phyloP scores from a whole-genome alignment of 306 rosid genomes.

The Medicago truncatula region MtrunA17r5.0-ANR NC_053044.1:31241501-31242000 shows the following conservation, averaged over 20 bases:
- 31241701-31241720: conserved; percentile 52
- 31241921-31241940: conserved; percentile 17
- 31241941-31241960: conserved; percentile 29
- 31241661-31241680: conserved; percentile 53
- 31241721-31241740: conserved; percentile 48
- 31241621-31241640: conserved; percentile 57
- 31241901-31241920: conserved; percentile 25
- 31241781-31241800: conserved; percentile 61
- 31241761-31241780: conserved; percentile 53
- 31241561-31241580: conserved; percentile 85
- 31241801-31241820: conserved; percentile 64
- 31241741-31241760: conserved; percentile 58
- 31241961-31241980: conserved; percentile 25
- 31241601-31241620: conserved; percentile 86
- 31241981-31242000: conserved; percentile 74
- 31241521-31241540: conserved; percentile 99
- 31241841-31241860: conserved; percentile 62
- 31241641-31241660: conserved; percentile 54
- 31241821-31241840: conserved; percentile 57
- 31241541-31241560: conserved; percentile 80
- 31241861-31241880: conserved; percentile 73
- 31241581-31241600: conserved; percentile 89
- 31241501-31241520: conserved; percentile 94
- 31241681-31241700: conserved; percentile 57
- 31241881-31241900: conserved; percentile 35